These are phyloP conservation scores for Trypanosoma cruzi DNA, from an alignment of 208 protist genomes.

Conservation along the genomic window DNA sequence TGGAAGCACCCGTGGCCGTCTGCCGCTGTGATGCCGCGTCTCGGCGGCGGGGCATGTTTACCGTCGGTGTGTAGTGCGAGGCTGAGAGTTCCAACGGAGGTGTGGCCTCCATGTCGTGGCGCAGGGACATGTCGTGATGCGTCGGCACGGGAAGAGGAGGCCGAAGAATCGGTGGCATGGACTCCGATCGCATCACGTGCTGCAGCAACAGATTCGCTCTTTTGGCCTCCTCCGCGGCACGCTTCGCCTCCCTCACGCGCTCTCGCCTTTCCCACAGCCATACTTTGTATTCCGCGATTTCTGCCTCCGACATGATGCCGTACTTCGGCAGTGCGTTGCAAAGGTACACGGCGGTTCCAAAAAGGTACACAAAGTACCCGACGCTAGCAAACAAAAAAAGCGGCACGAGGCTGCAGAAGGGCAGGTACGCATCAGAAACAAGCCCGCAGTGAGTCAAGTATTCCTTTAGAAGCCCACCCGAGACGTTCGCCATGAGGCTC, in stretches of 20 bases:
- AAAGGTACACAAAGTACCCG: conserved; percentile 54
- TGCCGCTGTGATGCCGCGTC: not conserved
- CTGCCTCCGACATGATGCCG: conserved; percentile 65
- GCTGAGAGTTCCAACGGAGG: not conserved
- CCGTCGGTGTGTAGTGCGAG: not conserved
- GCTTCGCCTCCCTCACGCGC: conserved; percentile 47
- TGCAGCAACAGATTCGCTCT: conserved; percentile 52
- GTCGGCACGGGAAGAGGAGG: no score
- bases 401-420: conserved; percentile 42
- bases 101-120: not conserved
- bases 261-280: conserved; percentile 50
- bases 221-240: conserved; percentile 53
- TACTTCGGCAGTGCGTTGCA: conserved; percentile 76
- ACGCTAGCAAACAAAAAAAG: conserved; percentile 61
- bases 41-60: conserved; percentile 4
- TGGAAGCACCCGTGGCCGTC: not conserved
- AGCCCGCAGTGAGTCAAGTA: conserved; percentile 69
- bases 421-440: conserved; percentile 39
- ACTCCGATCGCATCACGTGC: conserved; percentile 34
- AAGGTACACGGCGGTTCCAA: conserved; percentile 61
- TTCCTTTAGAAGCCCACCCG: conserved; percentile 44
- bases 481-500: conserved; percentile 30
- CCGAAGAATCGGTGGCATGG: not conserved
- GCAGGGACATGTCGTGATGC: not conserved
- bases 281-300: conserved; percentile 79